phyloP scores from a whole-genome alignment of 768 basidiomycete species.

The Leccinum disarticulatum region DNA sequence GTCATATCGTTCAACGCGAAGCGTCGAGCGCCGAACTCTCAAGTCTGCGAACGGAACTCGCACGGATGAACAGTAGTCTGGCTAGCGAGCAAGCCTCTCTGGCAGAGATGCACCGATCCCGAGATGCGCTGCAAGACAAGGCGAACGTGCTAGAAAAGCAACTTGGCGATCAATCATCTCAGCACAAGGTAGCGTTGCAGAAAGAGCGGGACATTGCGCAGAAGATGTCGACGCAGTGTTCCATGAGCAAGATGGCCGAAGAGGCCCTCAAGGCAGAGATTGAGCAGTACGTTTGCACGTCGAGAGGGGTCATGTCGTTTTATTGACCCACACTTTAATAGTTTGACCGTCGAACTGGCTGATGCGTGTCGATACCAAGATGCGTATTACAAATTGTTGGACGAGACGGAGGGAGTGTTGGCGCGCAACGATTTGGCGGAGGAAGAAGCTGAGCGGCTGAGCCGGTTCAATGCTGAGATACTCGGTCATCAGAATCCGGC shows the following conservation, averaged over 20 bases:
- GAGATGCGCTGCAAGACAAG: slow-evolving; percentile 29
- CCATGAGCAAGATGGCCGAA: slow-evolving; percentile 63
- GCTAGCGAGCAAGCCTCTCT: slow-evolving; percentile 23
- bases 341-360: slow-evolving; percentile 50
- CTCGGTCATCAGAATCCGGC: slow-evolving; percentile 81
- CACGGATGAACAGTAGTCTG: slow-evolving; percentile 21
- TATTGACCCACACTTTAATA: slow-evolving; percentile 26
- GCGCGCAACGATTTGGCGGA: slow-evolving; percentile 76
- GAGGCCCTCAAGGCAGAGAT: slow-evolving; percentile 67
- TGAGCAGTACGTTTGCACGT: slow-evolving; percentile 50
- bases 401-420: slow-evolving; percentile 63
- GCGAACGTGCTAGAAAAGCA: slow-evolving; percentile 28
- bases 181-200: slow-evolving; percentile 38
- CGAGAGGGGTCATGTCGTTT: not conserved
- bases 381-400: slow-evolving; percentile 63
- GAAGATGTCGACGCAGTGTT: slow-evolving; percentile 48
- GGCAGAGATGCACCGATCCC: slow-evolving; percentile 15
- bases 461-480: slow-evolving; percentile 83
- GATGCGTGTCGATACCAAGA: slow-evolving; percentile 67
- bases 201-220: slow-evolving; percentile 49
- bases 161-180: slow-evolving; percentile 32
- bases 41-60: slow-evolving; percentile 39
- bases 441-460: slow-evolving; percentile 72
- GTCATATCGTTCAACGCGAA: slow-evolving; percentile 41
- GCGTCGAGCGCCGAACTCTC: slow-evolving; percentile 44